Conservation (phyloP, 176 grass and related monocot species). For the Triticum aestivum region DNA sequence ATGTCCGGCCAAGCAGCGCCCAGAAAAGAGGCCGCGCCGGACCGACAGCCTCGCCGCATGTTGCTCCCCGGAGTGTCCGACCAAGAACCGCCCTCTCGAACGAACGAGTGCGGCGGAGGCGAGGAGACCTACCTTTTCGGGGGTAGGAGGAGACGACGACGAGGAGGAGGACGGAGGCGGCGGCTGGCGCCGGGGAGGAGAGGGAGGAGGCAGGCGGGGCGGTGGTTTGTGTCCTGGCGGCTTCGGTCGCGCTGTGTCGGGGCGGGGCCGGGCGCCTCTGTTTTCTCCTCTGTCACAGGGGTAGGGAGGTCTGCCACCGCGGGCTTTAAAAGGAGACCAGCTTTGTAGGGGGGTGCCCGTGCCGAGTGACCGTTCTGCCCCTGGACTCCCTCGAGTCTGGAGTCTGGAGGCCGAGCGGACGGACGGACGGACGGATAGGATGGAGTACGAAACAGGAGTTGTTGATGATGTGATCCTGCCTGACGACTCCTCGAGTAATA, state of each 20-base stretch:
- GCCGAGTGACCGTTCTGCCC: slow-evolving; percentile 17
- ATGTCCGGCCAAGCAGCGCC: not conserved
- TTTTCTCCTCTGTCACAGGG: slow-evolving; percentile 30
- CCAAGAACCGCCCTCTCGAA: not conserved
- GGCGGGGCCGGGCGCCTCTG: not conserved
- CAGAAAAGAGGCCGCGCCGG: not conserved
- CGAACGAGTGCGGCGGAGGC: slow-evolving; percentile 3
- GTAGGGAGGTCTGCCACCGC: not conserved
- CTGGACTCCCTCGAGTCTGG: not conserved
- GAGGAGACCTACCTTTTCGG: slow-evolving; percentile 15
- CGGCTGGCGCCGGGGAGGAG: not conserved
- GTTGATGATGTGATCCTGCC: not conserved
- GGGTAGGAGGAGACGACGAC: not conserved
- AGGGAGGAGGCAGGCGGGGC: not conserved
- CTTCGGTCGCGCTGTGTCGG: not conserved
- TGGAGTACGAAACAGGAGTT: too few relatives aligned
- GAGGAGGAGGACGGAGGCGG: not conserved
- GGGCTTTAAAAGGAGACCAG: slow-evolving; percentile 27
- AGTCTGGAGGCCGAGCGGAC: not conserved
- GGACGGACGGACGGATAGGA: not conserved
- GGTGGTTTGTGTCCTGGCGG: slow-evolving; percentile 22
- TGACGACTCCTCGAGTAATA: too few relatives aligned
- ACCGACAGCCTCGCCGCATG: not conserved
- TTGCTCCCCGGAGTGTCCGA: not conserved
- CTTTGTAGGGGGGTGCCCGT: not conserved